A percentile compares a stretch with the other conserved stretches of the same genome.
Evolutionary conservation across 192 early-diverging fungal genomes (phyloP).

Genomic region (Linnemannia elongata): DNA sequence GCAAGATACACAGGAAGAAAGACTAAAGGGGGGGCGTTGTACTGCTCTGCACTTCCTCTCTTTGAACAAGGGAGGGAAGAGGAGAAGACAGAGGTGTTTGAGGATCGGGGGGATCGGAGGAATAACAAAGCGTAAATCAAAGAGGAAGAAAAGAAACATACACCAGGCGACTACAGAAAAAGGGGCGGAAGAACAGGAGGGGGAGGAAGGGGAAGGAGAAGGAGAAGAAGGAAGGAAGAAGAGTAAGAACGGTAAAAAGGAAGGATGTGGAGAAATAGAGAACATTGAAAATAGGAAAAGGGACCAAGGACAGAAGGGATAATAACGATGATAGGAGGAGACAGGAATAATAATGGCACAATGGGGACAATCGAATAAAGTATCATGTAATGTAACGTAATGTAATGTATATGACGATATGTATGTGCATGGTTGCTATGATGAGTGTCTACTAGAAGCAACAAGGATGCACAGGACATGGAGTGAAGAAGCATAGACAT

Average conservation of each 20-base stretch:
- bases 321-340: background rate
- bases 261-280: background rate
- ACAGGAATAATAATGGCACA: background rate
- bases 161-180: conserved; percentile 1
- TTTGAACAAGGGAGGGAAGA: background rate
- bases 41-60: too few relatives aligned
- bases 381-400: background rate
- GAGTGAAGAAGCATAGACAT: background rate
- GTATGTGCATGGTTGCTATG: background rate
- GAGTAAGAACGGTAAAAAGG: background rate
- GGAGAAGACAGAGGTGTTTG: conserved; percentile 12
- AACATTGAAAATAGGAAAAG: conserved; percentile 9
- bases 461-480: background rate
- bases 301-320: background rate
- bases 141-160: background rate
- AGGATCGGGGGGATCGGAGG: conserved; percentile 14
- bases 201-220: background rate
- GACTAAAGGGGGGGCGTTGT: background rate
- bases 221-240: background rate
- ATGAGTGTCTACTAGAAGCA: background rate
- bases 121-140: background rate
- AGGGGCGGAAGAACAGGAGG: background rate
- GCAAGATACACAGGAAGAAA: background rate
- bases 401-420: background rate
- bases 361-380: background rate